Evolutionary conservation across 2,329 filamentous ascomycete species (phyloP), one percentile per base, ranked within the genome.

Genomic region (Penicillium sp.): DNA sequence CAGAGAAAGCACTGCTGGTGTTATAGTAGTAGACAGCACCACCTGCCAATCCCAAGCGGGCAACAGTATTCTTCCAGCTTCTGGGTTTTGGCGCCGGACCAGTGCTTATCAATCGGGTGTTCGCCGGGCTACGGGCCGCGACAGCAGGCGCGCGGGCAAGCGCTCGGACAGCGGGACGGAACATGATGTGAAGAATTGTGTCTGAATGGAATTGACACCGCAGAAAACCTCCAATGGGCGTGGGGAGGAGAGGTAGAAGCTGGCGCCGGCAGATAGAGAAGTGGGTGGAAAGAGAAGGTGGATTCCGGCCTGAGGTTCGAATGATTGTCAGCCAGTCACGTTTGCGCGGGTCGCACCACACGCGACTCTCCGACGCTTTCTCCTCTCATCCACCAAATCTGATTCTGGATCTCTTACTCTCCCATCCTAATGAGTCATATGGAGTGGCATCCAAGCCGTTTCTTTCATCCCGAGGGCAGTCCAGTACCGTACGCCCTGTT

Each of bases 11-110:
- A 53, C 87, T 84, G 69, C 89, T 93, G 8, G 92, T 97, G 80
- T 92, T 96, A 76, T 98, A 99, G 77, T 90, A 97, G 79, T 98
- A 99, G 49, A 98, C 79, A 46, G 88, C 86, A 21, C 84, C 91
- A 57, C 80, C 82, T 0, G 91, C 93, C 55, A 95, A 72, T 63
- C 86, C 90, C 85, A 91, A 89, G 79, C 93, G 84, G 68, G 85
- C 73, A 4, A 82, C 82, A 51, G 86, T 82, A 73, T 86, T 89
- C 83, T 93, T 96, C 90, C 91, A 96, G 72, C 87, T 90, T 73
- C 91, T 81, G 68, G 86, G 86, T 78, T 86, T 90, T 70, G 85
- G 79, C 63, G 88, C 79, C 52, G 72, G 67, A 58, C 67, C 79
- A 64, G 82, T 84, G 78, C 80, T 87, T 68, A 86, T 75, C 70